Evolutionary conservation across 2,329 filamentous ascomycete genomes (phyloP).

Genomic region (Magnaporthiopsis incrustans): DNA sequence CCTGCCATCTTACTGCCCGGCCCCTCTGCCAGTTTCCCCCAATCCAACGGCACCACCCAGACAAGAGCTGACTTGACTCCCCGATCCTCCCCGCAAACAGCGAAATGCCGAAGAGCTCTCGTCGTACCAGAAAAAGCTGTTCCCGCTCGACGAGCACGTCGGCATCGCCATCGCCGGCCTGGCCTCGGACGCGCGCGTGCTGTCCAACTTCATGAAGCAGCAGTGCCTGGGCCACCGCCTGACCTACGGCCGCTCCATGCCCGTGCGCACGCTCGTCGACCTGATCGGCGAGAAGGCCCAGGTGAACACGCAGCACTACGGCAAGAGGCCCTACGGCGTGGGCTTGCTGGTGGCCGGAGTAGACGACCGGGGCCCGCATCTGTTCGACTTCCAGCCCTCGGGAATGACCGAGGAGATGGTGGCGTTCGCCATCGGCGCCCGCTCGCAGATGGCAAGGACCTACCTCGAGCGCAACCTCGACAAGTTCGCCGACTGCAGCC

Average conservation of each 20-base stretch:
- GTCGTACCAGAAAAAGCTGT: slow-evolving; percentile 99
- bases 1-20: neutral
- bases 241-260: slow-evolving; percentile 90
- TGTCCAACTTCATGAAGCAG: slow-evolving; percentile 99
- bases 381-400: slow-evolving; percentile 96
- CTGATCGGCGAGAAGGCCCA: slow-evolving; percentile 96
- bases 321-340: slow-evolving; percentile 92
- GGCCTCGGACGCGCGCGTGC: slow-evolving; percentile 93
- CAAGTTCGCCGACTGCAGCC: slow-evolving; percentile 63
- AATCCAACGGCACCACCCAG: neutral
- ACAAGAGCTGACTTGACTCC: neutral
- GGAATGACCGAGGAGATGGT: slow-evolving; percentile 97
- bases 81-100: slow-evolving; percentile 35
- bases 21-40: too few relatives aligned
- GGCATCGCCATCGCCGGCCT: slow-evolving; percentile 94
- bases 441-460: slow-evolving; percentile 95
- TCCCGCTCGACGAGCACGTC: slow-evolving; percentile 90
- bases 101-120: slow-evolving; percentile 98
- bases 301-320: slow-evolving; percentile 96
- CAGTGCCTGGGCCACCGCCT: slow-evolving; percentile 93
- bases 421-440: slow-evolving; percentile 89
- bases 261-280: slow-evolving; percentile 77
- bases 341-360: slow-evolving; percentile 88
- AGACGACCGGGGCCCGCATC: slow-evolving; percentile 86
- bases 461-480: slow-evolving; percentile 93